Base-by-base conservation (phyloP, 768 basidiomycete species). In the Phanerochaete sordida region DNA sequence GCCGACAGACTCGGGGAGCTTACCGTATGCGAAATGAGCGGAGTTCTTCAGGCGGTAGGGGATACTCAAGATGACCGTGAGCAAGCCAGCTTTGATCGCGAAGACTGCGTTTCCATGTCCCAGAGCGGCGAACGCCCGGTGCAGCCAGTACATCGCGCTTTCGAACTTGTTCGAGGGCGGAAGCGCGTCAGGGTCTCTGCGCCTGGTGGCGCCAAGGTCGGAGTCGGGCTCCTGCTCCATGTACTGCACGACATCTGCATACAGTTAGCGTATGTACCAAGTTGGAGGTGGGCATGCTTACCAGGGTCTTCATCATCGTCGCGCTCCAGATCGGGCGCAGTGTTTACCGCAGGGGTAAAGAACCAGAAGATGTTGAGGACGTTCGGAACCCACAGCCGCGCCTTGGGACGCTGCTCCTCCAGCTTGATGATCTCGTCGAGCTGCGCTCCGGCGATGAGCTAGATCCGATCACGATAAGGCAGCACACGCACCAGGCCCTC, bases 291-390 rank as follows among this genome's bases (percentile, higher is more conserved):
- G 39, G 4, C 23, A 26, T 21, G 64, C 70, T 9, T 50, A 78
- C 80, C 77, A 0, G 90, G 90, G 73, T 92, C 81, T 66, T 91
- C 89, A 56, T 91, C 90, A 21, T 86, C 86, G 6, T 78, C 76
- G 12, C 73, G 73, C 23, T 79, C 78, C 31, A 73, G 67, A 27
- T 72, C 71, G 24, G 81, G 82, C 0, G 77, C 68, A 5, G 81
- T 67, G 15, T 82, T 75, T 6, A 35, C 21, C 78, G 79, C 83
- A 24, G 73, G 70, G 37, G 71, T 76, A 76, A 78, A 79, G 30
- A 70, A 69, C 39, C 79, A 75, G 16, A 83, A 64, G 43, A 70
- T 59, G 24, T 39, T 49, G 56, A 30, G 70, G 48, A 43, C 61
- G 0, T 69, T 75, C 2, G 88, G 88, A 2, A 83, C 79, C 90